phyloP scores from a whole-genome alignment of 352 stramenopile genomes.

The Globisporangium takayamanum region DNA sequence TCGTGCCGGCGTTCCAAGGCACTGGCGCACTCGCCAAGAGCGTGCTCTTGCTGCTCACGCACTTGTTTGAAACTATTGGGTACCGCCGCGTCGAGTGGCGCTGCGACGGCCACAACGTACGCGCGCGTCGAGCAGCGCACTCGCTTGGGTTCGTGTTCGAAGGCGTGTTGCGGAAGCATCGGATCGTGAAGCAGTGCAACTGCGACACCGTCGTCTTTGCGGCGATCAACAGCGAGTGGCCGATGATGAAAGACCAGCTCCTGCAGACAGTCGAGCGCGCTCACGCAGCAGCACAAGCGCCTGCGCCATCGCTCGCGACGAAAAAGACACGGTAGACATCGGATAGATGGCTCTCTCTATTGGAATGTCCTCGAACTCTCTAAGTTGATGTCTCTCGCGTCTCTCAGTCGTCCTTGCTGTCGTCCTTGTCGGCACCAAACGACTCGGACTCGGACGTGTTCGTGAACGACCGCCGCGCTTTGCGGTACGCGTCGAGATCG shows the following conservation, averaged over 20 bases:
- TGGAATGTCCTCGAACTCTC: neutral
- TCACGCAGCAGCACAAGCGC: constrained; percentile 3
- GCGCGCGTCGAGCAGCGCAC: constrained; percentile 67
- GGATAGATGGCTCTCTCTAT: neutral
- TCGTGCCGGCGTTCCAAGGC: constrained; percentile 73
- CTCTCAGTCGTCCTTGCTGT: neutral
- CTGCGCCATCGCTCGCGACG: constrained; percentile 4
- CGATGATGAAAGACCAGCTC: constrained; percentile 56
- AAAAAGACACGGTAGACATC: constrained; percentile 36
- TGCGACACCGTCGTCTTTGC: constrained; percentile 81
- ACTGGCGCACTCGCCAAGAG: constrained; percentile 37
- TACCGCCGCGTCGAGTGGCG: constrained; percentile 87
- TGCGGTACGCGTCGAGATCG: constrained; percentile 72
- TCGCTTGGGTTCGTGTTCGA: constrained; percentile 84
- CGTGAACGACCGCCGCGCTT: constrained; percentile 48
- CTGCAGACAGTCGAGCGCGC: constrained; percentile 29
- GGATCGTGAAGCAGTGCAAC: constrained; percentile 81
- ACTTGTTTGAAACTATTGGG: constrained; percentile 52
- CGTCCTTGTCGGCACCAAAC: constrained; percentile 7
- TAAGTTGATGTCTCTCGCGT: neutral
- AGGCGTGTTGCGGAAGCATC: constrained; percentile 84
- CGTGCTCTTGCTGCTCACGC: constrained; percentile 61
- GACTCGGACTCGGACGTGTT: constrained; percentile 20
- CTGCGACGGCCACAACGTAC: constrained; percentile 84
- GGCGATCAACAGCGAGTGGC: constrained; percentile 87